Base-by-base conservation (phyloP, 495 filamentous ascomycete species). In the Articulospora tetracladia region DNA sequence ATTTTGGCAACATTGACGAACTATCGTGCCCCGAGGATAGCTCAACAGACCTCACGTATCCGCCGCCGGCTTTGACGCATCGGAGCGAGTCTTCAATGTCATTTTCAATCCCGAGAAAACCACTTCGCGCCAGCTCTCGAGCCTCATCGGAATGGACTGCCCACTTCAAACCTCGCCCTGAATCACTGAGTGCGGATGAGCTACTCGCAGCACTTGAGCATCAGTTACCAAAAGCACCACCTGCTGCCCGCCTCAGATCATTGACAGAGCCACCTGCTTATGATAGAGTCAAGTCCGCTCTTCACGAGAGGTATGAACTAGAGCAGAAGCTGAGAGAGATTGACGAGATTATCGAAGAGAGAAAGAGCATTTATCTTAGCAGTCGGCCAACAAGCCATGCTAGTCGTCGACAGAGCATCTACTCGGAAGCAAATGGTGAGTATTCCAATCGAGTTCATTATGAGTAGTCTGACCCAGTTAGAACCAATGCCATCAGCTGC, bases 221-320 rank as follows among this genome's bases (percentile, higher is more conserved):
- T 46, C 32, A 66, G 10, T 24, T 68, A 7, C 63, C 67, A 19
- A 55, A 49, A 54, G 55, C 24, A 19, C 67, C 67, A 12, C 58
- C 61, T 36, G 55, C 49, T 47, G 67, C 64, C 22, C 63, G 63
- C 19, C 23, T 66, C 19, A 59, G 64, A 27, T 59, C 63, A 3
- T 48, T 55, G 51, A 69, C 63, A 0, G 67, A 64, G 24, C 63
- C 59, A 20, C 62, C 62, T 7, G 30, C 56, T 19, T 69, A 64
- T 55, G 77, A 80, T 60, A 72, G 80, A 54, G 78, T 83, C 56
- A 79, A 79, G 44, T 77, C 71, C 50, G 78, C 76, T 25, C 72
- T 83, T 64, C 58, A 81, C 46, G 80, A 83, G 65, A 77, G 75
- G 62, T 77, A 79, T 55, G 71, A 69, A 44, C 53, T 84, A 39